These are phyloP conservation scores for Evernia prunastri DNA, from an alignment of 495 filamentous ascomycete species.

Conservation along the genomic window DNA sequence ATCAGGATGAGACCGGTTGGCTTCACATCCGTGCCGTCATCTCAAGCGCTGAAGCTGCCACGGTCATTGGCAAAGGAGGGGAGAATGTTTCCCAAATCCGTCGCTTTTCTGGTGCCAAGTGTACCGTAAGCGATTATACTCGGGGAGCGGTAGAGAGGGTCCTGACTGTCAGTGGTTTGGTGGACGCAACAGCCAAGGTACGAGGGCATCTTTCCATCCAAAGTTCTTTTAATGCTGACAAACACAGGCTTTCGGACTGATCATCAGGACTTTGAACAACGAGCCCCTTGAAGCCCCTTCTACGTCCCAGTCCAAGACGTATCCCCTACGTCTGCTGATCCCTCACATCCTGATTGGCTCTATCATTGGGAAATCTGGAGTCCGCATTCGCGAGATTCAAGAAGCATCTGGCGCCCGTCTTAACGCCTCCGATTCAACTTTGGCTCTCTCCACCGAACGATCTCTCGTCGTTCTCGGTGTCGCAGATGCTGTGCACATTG, in stretches of 20 bases:
- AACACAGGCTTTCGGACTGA: constrained; percentile 85
- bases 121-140: constrained; percentile 96
- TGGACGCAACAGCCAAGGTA: constrained; percentile 97
- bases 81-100: constrained; percentile 97
- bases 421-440: constrained; percentile 90
- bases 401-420: constrained; percentile 93
- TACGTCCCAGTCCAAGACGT: constrained; percentile 89
- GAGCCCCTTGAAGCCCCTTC: constrained; percentile 82
- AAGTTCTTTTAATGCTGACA: constrained; percentile 12
- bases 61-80: constrained; percentile 95
- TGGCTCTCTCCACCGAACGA: constrained; percentile 89
- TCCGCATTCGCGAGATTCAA: constrained; percentile 96
- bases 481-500: constrained; percentile 93
- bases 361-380: constrained; percentile 94
- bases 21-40: constrained; percentile 95
- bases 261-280: constrained; percentile 96
- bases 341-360: constrained; percentile 97
- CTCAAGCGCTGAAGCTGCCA: constrained; percentile 92
- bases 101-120: constrained; percentile 86
- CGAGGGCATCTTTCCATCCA: constrained; percentile 20
- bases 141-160: constrained; percentile 95
- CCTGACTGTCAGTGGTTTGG: constrained; percentile 87
- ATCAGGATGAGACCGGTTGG: constrained; percentile 88
- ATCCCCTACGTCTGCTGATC: constrained; percentile 89
- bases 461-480: constrained; percentile 92